A percentile compares a stretch with the other conserved stretches of the same genome.
Conservation (phyloP, 352 stramenopile genomes). For the Pythium graminicola region DNA sequence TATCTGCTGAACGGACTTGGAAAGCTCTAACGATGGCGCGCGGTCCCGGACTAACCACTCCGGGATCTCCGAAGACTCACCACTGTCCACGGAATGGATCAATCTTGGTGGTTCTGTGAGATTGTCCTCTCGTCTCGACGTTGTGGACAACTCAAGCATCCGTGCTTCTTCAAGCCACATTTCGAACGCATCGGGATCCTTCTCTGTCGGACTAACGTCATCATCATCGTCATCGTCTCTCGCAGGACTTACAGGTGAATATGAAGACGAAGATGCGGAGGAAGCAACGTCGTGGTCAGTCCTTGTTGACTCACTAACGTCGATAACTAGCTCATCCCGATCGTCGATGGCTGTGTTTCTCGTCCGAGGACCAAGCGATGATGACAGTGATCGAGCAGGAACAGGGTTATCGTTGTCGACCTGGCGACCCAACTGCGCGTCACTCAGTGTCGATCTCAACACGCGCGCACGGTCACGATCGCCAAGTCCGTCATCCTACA, state of each 20-base stretch:
- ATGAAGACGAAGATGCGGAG: conserved; percentile 14
- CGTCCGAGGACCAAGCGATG: neutral
- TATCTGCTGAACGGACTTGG: conserved; percentile 40
- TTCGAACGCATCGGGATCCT: conserved; percentile 17
- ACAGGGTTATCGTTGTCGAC: neutral
- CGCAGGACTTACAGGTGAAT: conserved; percentile 14
- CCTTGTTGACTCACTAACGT: neutral
- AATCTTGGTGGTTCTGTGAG: no score
- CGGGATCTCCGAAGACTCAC: neutral
- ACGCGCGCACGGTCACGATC: neutral
- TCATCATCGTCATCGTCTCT: neutral
- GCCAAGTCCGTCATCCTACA: neutral
- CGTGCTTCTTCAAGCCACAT: conserved; percentile 15
- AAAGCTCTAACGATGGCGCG: conserved; percentile 8
- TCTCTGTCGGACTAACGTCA: neutral
- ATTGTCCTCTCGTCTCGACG: neutral
- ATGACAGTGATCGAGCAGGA: neutral
- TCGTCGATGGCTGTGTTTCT: neutral
- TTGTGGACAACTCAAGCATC: conserved; percentile 1
- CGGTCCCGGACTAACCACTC: neutral
- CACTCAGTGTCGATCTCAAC: conserved; percentile 2
- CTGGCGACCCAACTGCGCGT: neutral
- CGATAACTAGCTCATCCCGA: neutral
- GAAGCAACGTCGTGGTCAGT: neutral
- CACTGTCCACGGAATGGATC: no score